Base-by-base conservation (phyloP, 495 filamentous ascomycete species). In the Pyrenopolyporus hunteri region DNA sequence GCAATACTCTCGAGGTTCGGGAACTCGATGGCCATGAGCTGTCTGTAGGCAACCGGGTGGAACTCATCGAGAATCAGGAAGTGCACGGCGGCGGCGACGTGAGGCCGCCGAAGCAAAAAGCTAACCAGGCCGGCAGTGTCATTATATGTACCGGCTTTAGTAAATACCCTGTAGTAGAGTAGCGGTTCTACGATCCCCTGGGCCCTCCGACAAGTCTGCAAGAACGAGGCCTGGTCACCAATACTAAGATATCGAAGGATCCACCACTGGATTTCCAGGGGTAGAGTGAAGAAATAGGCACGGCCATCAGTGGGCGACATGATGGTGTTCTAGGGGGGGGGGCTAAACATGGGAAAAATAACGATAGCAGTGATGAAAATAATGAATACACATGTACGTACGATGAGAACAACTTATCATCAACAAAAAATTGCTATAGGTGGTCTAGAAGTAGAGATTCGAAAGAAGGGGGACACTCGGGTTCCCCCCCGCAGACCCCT, bases 181-280 rank as follows among this genome's bases (percentile, higher is more conserved):
- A 59, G 26, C 16, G 62, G 62, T 22, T 64, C 62, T 31, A 49
- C 54, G 19, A 51, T 46, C 3, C 36, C 49, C n/a, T 36, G 55
- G 3, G 55, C 55, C 14, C 25, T 33, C 6, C 29, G 55, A 22
- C 55, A 59, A 1, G 55, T 55, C 49, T 31, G 62, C 19, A 49
- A n/a, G 10, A 59, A 40, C 3, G 55, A 48, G 49, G 55, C 62
- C 44, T 59, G 55, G 13, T 50, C 45, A 32, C 55, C 20, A 17
- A 33, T 28, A 23, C 37, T 22, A 19, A 64, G 53, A 55, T 46
- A 64, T 55, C 55, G 49, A 11, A 64, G 25, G 39, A 59, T 59
- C 55, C 55, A 59, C 62, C 62, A 64, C 16, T 59, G 62, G 26
- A 64, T 48, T 13, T 64, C 62, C 23, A 59, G 17, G 35, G 62